Conservation (phyloP, 192 early-diverging fungal species). For the Diversispora eburnea region DNA sequence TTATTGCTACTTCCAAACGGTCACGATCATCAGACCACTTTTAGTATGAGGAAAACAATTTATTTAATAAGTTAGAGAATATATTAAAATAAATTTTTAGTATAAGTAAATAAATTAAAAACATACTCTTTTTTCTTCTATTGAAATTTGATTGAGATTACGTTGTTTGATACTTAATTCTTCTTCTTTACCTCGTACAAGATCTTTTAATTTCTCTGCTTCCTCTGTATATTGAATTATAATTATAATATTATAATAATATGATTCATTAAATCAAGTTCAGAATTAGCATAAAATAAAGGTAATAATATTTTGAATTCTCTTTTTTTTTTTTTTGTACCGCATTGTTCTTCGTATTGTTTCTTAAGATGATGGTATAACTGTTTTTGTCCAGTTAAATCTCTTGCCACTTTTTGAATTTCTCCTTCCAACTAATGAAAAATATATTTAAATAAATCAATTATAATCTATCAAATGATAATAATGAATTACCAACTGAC, state of each 20-base stretch:
- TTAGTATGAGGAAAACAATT: neutral
- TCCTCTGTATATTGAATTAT: constrained; percentile 31
- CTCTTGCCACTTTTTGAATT: constrained; percentile 35
- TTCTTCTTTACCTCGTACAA: constrained; percentile 36
- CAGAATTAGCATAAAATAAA: neutral
- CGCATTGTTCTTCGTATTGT: constrained; percentile 42
- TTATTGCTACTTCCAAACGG: constrained; percentile 31
- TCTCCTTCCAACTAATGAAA: constrained; percentile 37
- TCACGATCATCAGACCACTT: constrained; percentile 38
- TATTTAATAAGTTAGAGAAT: neutral
- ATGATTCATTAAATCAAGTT: neutral
- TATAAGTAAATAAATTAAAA: neutral
- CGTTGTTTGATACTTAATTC: constrained; percentile 34
- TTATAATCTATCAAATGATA: too few relatives aligned
- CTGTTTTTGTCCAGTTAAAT: constrained; percentile 42
- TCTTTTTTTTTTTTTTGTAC: constrained; percentile 19
- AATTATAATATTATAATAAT: neutral
- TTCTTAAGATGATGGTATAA: constrained; percentile 38
- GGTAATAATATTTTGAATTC: too few relatives aligned
- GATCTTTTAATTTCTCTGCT: constrained; percentile 41
- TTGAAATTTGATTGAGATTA: constrained; percentile 32
- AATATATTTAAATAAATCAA: neutral
- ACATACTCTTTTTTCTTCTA: constrained; percentile 23
- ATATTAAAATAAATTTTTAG: neutral
- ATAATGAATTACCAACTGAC: neutral